Conservation (phyloP, 306 rosid genomes). For the Acacia crassicarpa region DNA sequence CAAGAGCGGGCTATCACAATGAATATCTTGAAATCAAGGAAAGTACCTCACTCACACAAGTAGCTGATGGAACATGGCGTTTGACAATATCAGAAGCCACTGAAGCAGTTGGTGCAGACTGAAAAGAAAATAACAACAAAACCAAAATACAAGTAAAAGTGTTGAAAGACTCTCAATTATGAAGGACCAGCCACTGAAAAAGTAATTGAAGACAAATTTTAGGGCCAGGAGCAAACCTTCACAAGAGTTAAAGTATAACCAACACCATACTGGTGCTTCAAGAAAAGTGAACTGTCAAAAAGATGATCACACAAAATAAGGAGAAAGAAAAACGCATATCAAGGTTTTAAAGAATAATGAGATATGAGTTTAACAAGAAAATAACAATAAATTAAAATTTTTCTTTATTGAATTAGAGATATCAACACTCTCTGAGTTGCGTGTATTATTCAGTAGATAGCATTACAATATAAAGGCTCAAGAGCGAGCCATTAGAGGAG, state of each 20-base stretch:
- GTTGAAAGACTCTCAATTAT: conserved; percentile 24
- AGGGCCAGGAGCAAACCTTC: conserved; percentile 59
- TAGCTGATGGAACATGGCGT: conserved; percentile 85
- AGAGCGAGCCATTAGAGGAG: no score
- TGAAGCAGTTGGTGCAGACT: conserved; percentile 86
- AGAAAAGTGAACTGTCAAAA: conserved; percentile 81
- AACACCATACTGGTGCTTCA: conserved; percentile 96
- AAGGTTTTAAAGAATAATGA: background rate
- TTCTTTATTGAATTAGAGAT: background rate
- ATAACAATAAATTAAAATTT: background rate
- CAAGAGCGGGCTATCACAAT: background rate
- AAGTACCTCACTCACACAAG: conserved; percentile 94
- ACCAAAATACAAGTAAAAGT: conserved; percentile 21
- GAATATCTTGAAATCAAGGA: conserved; percentile 19
- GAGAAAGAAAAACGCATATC: background rate
- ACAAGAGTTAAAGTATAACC: conserved; percentile 94
- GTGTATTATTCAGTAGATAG: no score
- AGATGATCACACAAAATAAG: conserved; percentile 26
- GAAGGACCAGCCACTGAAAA: conserved; percentile 21
- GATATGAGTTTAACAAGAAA: background rate
- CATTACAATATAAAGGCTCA: no score
- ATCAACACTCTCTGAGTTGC: no score
- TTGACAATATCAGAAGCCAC: conserved; percentile 84
- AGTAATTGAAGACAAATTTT: conserved; percentile 25
- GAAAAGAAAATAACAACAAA: conserved; percentile 38